Evolutionary conservation across 2,329 filamentous ascomycete species (phyloP).

Genomic region (Alternaria ethzedia): DNA sequence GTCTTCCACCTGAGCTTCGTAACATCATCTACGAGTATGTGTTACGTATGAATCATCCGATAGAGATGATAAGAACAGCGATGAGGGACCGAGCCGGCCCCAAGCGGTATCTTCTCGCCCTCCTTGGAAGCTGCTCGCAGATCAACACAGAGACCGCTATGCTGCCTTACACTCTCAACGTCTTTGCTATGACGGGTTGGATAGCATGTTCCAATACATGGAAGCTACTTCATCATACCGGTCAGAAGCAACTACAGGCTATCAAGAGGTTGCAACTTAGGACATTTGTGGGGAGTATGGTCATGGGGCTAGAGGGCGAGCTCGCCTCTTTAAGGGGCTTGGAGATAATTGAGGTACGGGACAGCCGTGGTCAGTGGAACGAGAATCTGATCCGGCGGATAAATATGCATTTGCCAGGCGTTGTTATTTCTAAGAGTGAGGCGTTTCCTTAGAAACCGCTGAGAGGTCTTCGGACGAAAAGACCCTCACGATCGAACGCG

Average conservation of each 20-base stretch:
- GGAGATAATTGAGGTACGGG: not conserved
- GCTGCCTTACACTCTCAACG: not conserved
- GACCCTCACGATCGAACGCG: not conserved
- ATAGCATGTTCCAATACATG: not conserved
- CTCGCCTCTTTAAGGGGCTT: not conserved
- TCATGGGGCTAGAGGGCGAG: not conserved
- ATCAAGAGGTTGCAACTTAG: not conserved
- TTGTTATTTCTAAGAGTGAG: not conserved
- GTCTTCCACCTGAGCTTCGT: not conserved
- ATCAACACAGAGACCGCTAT: not conserved
- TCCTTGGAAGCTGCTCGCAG: not conserved
- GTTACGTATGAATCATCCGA: not conserved
- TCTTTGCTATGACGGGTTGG: not conserved
- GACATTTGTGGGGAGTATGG: not conserved
- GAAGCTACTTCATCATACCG: not conserved
- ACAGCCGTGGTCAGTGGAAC: not conserved
- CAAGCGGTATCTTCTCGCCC: not conserved
- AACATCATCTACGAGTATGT: not conserved
- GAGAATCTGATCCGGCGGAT: not conserved
- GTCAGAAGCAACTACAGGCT: not conserved
- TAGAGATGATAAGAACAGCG: not conserved
- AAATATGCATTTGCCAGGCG: not conserved
- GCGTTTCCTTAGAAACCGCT: not conserved
- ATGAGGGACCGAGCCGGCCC: not conserved
- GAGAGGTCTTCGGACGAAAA: not conserved